These are phyloP conservation scores for Pyrenophora seminiperda DNA, from an alignment of 2,329 filamentous ascomycete genomes.

Conservation along the genomic window DNA sequence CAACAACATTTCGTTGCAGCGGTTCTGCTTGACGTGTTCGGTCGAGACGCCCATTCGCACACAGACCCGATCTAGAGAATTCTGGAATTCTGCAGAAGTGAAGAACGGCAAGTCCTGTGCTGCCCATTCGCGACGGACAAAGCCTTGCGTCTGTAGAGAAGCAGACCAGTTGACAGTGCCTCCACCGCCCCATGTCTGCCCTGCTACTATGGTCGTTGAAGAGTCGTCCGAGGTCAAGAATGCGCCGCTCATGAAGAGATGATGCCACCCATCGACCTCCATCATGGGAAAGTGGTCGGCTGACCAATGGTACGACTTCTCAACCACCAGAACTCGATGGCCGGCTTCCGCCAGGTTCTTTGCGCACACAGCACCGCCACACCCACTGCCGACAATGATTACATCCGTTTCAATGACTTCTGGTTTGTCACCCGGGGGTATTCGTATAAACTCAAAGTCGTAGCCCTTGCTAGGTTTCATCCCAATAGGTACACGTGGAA, in stretches of 20 bases:
- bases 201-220: slow-evolving; percentile 66
- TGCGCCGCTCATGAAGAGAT: slow-evolving; percentile 74
- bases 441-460: slow-evolving; percentile 67
- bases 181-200: slow-evolving; percentile 80
- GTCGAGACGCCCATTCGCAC: slow-evolving; percentile 75
- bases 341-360: slow-evolving; percentile 81
- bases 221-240: slow-evolving; percentile 58
- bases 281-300: slow-evolving; percentile 76
- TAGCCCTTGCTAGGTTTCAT: slow-evolving; percentile 59
- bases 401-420: slow-evolving; percentile 77
- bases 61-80: slow-evolving; percentile 79
- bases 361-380: slow-evolving; percentile 80
- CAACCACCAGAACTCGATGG: slow-evolving; percentile 76
- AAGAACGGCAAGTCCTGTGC: slow-evolving; percentile 73
- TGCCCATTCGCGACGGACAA: slow-evolving; percentile 82
- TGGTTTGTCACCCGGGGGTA: slow-evolving; percentile 58
- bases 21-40: slow-evolving; percentile 72
- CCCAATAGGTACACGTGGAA: slow-evolving; percentile 61
- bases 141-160: slow-evolving; percentile 70
- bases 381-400: slow-evolving; percentile 84
- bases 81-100: slow-evolving; percentile 72
- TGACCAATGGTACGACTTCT: slow-evolving; percentile 79
- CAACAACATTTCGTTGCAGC: slow-evolving; percentile 71
- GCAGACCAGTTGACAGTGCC: slow-evolving; percentile 87
- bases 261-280: slow-evolving; percentile 62